phyloP scores from a whole-genome alignment of 1,139 yeast species.

The Insectozyma bohioensis region DNA sequence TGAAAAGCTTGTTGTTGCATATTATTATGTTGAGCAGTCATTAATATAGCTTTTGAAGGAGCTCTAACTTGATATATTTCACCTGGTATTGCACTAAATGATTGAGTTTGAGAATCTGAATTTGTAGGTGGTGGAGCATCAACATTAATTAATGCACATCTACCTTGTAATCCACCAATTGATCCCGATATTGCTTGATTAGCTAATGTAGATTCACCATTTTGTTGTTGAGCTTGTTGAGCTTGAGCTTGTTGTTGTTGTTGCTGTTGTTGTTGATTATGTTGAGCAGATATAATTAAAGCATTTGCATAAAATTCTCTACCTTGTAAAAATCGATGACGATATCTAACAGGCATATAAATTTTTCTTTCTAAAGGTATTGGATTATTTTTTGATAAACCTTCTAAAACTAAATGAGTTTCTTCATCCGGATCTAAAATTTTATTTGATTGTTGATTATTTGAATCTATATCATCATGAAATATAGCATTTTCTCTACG shows the following conservation, averaged over 20 bases:
- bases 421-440: constrained; percentile 81
- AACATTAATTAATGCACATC: constrained; percentile 72
- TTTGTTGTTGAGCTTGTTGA: constrained; percentile 8
- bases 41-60: constrained; percentile 52
- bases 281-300: constrained; percentile 39
- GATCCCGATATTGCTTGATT: constrained; percentile 54
- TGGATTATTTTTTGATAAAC: constrained; percentile 79
- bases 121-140: constrained; percentile 35
- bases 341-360: constrained; percentile 65
- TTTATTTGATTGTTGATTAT: constrained; percentile 24
- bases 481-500: constrained; percentile 47
- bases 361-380: constrained; percentile 80
- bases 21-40: constrained; percentile 45
- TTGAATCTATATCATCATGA: constrained; percentile 23
- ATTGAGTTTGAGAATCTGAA: constrained; percentile 40
- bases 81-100: constrained; percentile 53
- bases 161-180: constrained; percentile 72
- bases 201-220: constrained; percentile 39
- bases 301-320: constrained; percentile 78
- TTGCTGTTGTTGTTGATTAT: constrained; percentile 16
- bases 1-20: constrained; percentile 51
- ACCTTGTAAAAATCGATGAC: constrained; percentile 76
- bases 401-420: constrained; percentile 87
- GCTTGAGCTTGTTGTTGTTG: constrained; percentile 15
- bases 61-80: constrained; percentile 60